Conservation (phyloP, 192 early-diverging fungal species). For the Chytriomyces hyalinus region DNA sequence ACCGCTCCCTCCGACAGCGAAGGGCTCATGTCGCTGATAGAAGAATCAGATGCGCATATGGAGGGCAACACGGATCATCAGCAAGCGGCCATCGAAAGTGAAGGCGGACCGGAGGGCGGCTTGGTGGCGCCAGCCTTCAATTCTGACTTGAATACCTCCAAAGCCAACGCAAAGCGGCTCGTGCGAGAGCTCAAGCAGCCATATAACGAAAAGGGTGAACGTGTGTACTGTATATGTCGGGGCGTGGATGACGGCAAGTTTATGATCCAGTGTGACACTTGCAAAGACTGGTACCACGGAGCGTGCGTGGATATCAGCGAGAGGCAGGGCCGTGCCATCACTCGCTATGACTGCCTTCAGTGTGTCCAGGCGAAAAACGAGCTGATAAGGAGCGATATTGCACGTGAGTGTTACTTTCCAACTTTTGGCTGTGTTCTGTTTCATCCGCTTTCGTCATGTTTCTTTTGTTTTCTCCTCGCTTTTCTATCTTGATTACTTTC, state of each 20-base stretch:
- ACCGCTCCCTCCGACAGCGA: too few relatives aligned
- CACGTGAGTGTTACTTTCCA: slow-evolving; percentile 15
- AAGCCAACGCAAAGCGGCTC: neutral
- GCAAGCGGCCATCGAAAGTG: too few relatives aligned
- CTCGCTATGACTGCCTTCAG: slow-evolving; percentile 37
- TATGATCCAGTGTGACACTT: slow-evolving; percentile 80
- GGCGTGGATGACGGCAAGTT: slow-evolving; percentile 69
- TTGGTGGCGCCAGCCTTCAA: too few relatives aligned
- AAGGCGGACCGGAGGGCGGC: too few relatives aligned
- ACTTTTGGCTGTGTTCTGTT: too few relatives aligned
- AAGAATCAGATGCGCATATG: too few relatives aligned
- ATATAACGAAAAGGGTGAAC: slow-evolving; percentile 53
- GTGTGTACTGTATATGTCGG: slow-evolving; percentile 76
- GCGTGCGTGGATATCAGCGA: slow-evolving; percentile 66
- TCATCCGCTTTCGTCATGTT: too few relatives aligned
- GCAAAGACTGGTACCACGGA: slow-evolving; percentile 76
- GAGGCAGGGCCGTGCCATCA: slow-evolving; percentile 55
- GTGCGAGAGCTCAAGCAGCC: slow-evolving; percentile 31
- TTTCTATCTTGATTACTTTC: too few relatives aligned
- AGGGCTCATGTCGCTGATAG: too few relatives aligned
- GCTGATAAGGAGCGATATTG: neutral
- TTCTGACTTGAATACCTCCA: neutral
- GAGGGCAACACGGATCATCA: too few relatives aligned
- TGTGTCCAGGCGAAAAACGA: slow-evolving; percentile 39
- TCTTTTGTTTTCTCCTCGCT: too few relatives aligned